These are phyloP conservation scores for Cutaneotrichosporon daszewskae DNA, from an alignment of 1,284 basidiomycete species.

Conservation along the genomic window DNA sequence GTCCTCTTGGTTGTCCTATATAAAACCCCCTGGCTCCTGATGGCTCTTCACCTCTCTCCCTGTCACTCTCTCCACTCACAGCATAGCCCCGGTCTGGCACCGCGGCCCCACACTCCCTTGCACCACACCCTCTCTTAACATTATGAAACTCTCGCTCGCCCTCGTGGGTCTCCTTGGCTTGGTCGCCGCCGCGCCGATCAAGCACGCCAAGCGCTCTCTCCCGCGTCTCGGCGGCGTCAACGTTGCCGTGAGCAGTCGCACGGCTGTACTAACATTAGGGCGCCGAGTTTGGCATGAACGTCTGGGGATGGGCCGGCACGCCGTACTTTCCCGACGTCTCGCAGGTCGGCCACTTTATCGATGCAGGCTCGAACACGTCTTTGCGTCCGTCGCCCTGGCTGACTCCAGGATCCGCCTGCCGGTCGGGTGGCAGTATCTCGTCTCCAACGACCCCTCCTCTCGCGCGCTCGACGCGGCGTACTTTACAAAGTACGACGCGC, in stretches of 20 bases:
- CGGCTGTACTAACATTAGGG: conserved; percentile 20
- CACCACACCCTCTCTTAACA: neutral
- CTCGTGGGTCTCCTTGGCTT: conserved; percentile 13
- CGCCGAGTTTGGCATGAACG: conserved; percentile 34
- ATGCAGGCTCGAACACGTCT: conserved; percentile 35
- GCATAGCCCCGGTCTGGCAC: too few relatives aligned
- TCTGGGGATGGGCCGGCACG: conserved; percentile 23
- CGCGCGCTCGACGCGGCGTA: conserved; percentile 49
- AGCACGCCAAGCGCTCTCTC: conserved; percentile 22
- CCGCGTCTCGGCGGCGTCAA: conserved; percentile 36
- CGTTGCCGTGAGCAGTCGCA: conserved; percentile 26
- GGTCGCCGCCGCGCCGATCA: conserved; percentile 10
- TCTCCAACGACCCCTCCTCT: conserved; percentile 45
- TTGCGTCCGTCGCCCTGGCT: conserved; percentile 6
- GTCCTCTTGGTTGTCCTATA: too few relatives aligned
- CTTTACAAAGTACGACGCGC: conserved; percentile 49
- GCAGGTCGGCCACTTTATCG: conserved; percentile 57
- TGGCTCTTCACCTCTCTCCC: too few relatives aligned
- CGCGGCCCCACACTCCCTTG: too few relatives aligned
- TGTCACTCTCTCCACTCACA: too few relatives aligned
- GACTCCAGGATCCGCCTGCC: conserved; percentile 45
- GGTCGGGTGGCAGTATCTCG: conserved; percentile 57
- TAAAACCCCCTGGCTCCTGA: too few relatives aligned
- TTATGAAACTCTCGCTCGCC: conserved; percentile 11
- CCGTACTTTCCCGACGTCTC: conserved; percentile 49